phyloP scores from a whole-genome alignment of 2,329 filamentous ascomycete genomes.

The Paramyrothecium sp. region DNA sequence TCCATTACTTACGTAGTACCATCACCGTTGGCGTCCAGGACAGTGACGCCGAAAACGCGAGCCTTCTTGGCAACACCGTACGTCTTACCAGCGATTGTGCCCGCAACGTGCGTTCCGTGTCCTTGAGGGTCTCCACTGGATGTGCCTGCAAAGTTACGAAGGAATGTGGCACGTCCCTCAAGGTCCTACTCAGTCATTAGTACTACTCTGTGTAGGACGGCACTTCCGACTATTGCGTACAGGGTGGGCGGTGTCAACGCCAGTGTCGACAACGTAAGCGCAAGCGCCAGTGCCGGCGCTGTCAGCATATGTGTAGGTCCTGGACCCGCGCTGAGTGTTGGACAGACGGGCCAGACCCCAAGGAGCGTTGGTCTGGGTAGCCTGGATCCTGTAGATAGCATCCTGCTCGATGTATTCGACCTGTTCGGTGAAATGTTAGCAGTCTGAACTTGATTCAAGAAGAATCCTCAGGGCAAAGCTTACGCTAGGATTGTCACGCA shows the following conservation, averaged over 20 bases:
- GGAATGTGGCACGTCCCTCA: conserved; percentile 36
- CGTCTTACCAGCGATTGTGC: conserved; percentile 29
- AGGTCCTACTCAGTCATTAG: conserved; percentile 25
- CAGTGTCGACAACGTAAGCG: conserved; percentile 42
- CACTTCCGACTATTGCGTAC: conserved; percentile 18
- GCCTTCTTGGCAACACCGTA: conserved; percentile 40
- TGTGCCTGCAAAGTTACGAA: conserved; percentile 28
- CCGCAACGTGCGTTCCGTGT: conserved; percentile 37
- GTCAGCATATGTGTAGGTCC: conserved; percentile 30
- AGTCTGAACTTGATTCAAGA: too few relatives aligned
- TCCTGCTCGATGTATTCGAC: conserved; percentile 35
- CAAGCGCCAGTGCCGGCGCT: conserved; percentile 34
- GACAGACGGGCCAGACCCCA: conserved; percentile 37
- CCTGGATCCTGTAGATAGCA: conserved; percentile 18
- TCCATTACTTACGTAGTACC: conserved; percentile 7
- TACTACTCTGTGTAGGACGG: background rate
- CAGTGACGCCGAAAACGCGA: conserved; percentile 33
- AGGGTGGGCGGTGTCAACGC: conserved; percentile 29
- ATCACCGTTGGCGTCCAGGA: conserved; percentile 25
- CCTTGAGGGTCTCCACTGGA: conserved; percentile 27
- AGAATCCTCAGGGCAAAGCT: background rate
- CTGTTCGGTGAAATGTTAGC: background rate
- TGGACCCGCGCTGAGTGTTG: conserved; percentile 17
- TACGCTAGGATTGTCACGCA: conserved; percentile 12
- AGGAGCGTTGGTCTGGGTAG: conserved; percentile 31